Base-by-base conservation (phyloP, 305 asterid genomes). In the Ilex paraguariensis region DNA sequence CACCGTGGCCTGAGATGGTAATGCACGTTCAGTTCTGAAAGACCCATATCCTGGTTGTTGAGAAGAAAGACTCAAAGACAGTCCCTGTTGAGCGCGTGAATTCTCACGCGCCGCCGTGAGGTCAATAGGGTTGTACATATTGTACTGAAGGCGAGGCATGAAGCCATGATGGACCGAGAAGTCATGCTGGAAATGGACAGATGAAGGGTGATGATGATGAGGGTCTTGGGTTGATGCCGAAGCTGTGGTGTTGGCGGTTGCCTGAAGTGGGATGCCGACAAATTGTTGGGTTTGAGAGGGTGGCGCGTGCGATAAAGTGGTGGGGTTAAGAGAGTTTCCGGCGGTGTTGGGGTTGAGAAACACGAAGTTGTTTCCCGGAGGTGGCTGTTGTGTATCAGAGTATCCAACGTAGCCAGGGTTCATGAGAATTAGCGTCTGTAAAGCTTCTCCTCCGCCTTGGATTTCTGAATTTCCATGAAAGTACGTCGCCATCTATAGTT, bases 401-500 rank as follows among this genome's bases (percentile, higher is more conserved):
- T 75, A 87, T 59, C 95, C 95, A 31, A 78, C 88, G 79, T 83
- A 91, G 8, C 89, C 77, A 3, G 96, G 97, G 54, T 92, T 92
- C 98, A 92, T 92, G 57, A 92, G 80, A 67, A 92, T 82, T 75
- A 91, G 70, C 32, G 98, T 91, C 59, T 91, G 98, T 36, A 91
- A 73, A 0, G 95, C 96, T 45, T 88, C 96, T 21, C 83, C 88
- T 3, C 83, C 84, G 73, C 79, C 83, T 70, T 84, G 93, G 58
- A 87, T 78, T 64, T 90, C 96, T 1, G 96, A 85, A 73, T 84
- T 89, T 62, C 89, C 95, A 73, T 87, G 89, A 70, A 77, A 92
- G 76, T 89, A 92, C 60, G 91, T 73, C 76, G 88, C 95, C 98
- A 88, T 88, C 67, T 57, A 15, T 66, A 65, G 55, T 45, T 40